These are phyloP conservation scores for Dactylonectria estremocensis DNA, from an alignment of 2,329 filamentous ascomycete genomes.

Conservation along the genomic window DNA sequence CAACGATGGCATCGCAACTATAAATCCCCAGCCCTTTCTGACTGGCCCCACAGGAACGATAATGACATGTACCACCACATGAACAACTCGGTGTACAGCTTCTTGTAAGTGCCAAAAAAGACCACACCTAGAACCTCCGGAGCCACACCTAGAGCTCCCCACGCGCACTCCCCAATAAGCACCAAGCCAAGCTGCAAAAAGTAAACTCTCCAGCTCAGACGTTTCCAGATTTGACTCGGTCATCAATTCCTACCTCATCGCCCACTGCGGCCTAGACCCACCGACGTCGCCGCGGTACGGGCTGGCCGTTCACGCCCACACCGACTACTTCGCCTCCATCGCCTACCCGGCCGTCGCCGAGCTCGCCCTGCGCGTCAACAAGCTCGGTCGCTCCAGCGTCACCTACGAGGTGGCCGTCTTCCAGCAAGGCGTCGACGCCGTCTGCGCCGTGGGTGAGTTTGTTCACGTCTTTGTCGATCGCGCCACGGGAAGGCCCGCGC, in stretches of 20 bases:
- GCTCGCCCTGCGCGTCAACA: slow-evolving; percentile 85
- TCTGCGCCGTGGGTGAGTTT: slow-evolving; percentile 87
- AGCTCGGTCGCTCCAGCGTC: slow-evolving; percentile 88
- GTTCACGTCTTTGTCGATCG: slow-evolving; percentile 92
- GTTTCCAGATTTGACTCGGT: slow-evolving; percentile 83
- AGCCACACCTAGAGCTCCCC: not conserved
- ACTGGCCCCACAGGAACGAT: slow-evolving; percentile 75
- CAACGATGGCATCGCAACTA: not conserved
- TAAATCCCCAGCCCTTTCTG: slow-evolving; percentile 34
- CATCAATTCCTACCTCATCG: slow-evolving; percentile 89
- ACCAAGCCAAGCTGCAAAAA: no score
- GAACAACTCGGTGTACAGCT: slow-evolving; percentile 92
- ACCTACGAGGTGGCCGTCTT: slow-evolving; percentile 93
- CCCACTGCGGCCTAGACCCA: slow-evolving; percentile 81
- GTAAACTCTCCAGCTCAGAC: not conserved
- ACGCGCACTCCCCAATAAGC: not conserved
- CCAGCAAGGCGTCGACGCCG: slow-evolving; percentile 78
- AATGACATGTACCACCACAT: slow-evolving; percentile 97
- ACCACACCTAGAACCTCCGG: not conserved
- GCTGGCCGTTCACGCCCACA: slow-evolving; percentile 88
- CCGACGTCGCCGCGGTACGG: slow-evolving; percentile 80
- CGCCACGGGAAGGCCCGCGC: slow-evolving; percentile 76
- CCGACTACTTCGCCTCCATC: slow-evolving; percentile 87
- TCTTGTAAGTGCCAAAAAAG: slow-evolving; percentile 68
- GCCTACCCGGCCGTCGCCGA: slow-evolving; percentile 88